Conservation (phyloP, 768 basidiomycete species). For the Mycena galericulata region DNA sequence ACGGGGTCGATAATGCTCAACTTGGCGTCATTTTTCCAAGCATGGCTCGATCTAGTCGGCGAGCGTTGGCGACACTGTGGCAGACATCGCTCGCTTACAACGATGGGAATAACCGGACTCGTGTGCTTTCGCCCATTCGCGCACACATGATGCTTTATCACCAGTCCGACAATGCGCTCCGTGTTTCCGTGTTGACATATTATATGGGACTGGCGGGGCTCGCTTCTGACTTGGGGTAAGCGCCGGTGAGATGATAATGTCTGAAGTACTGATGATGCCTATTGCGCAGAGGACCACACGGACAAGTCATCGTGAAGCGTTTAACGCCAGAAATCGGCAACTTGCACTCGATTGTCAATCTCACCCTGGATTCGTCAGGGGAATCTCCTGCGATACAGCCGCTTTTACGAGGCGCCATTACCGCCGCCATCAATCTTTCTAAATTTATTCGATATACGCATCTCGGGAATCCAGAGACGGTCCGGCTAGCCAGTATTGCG, state of each 20-base stretch:
- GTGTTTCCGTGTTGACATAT: slow-evolving; percentile 32
- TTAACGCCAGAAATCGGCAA: slow-evolving; percentile 34
- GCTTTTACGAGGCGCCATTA: slow-evolving; percentile 30
- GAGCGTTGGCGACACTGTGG: slow-evolving; percentile 32
- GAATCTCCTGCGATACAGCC: slow-evolving; percentile 16
- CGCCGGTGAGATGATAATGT: neutral
- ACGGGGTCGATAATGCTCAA: slow-evolving; percentile 34
- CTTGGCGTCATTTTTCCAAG: slow-evolving; percentile 25
- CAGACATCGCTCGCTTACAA: slow-evolving; percentile 35
- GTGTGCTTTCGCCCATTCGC: slow-evolving; percentile 39
- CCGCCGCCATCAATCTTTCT: slow-evolving; percentile 34
- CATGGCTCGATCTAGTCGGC: slow-evolving; percentile 16
- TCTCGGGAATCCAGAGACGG: slow-evolving; percentile 32
- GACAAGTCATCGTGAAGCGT: slow-evolving; percentile 31
- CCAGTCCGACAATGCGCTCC: slow-evolving; percentile 23
- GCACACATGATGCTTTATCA: slow-evolving; percentile 34
- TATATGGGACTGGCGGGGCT: slow-evolving; percentile 35
- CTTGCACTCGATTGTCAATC: slow-evolving; percentile 31
- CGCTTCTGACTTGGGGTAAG: slow-evolving; percentile 31
- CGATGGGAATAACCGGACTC: slow-evolving; percentile 29
- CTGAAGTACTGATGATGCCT: neutral
- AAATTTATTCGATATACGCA: slow-evolving; percentile 35
- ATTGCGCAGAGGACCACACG: slow-evolving; percentile 32
- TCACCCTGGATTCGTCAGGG: slow-evolving; percentile 27
- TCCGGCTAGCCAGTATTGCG: slow-evolving; percentile 20